phyloP scores from a whole-genome alignment of 768 basidiomycete genomes.

The Dacryopinax primogenitus region DNA sequence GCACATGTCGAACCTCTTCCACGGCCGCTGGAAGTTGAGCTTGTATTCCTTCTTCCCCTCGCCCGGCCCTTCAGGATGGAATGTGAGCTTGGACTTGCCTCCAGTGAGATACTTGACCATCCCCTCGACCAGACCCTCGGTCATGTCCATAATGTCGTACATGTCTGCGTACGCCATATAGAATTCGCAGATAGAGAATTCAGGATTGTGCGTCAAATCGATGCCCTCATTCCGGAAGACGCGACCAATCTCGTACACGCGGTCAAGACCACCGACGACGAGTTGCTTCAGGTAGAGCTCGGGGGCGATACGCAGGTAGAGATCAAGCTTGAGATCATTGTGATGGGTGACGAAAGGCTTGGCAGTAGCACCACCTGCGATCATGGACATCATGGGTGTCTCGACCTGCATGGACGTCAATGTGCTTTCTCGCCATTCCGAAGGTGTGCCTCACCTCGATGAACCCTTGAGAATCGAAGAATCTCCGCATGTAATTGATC shows the following conservation, averaged over 20 bases:
- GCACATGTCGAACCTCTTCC: constrained; percentile 99
- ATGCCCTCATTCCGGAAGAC: constrained; percentile 98
- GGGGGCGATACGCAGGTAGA: constrained; percentile 94
- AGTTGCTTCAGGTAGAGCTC: constrained; percentile 98
- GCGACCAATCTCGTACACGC: constrained; percentile 96
- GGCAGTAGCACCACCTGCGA: constrained; percentile 94
- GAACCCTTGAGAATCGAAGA: constrained; percentile 82
- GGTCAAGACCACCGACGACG: constrained; percentile 90
- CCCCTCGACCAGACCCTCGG: constrained; percentile 79
- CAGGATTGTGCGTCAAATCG: constrained; percentile 97
- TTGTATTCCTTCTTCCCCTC: constrained; percentile 42
- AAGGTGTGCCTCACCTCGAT: constrained; percentile 45
- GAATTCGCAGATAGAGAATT: constrained; percentile 99
- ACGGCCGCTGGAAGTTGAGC: constrained; percentile 83
- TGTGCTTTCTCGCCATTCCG: background rate
- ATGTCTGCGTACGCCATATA: constrained; percentile 99
- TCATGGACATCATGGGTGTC: constrained; percentile 93
- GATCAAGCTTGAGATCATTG: constrained; percentile 91
- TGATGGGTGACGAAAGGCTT: constrained; percentile 99
- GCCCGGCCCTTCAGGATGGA: constrained; percentile 90
- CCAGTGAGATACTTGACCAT: constrained; percentile 77
- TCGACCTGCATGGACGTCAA: constrained; percentile 43
- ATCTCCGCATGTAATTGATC: constrained; percentile 86
- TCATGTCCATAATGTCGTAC: constrained; percentile 97
- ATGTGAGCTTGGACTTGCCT: constrained; percentile 65